Evolutionary conservation across 2,329 filamentous ascomycete genomes (phyloP).

Genomic region (Stachybotrys chlorohalonatus): DNA sequence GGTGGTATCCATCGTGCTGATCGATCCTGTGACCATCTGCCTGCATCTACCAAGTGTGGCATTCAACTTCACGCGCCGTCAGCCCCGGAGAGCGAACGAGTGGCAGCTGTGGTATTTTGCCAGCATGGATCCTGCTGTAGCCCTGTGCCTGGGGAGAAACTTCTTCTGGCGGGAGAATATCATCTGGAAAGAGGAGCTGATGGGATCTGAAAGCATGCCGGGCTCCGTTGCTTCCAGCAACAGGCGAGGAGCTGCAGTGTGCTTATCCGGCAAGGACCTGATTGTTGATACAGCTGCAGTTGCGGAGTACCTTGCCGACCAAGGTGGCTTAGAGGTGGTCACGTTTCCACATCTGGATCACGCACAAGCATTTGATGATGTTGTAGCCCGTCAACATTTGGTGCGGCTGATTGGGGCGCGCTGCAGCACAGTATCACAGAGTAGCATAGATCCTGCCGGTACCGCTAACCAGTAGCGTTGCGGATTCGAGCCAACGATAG

Average conservation of each 20-base stretch:
- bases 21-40: slow-evolving; percentile 57
- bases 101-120: slow-evolving; percentile 65
- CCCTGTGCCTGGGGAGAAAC: slow-evolving; percentile 52
- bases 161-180: slow-evolving; percentile 68
- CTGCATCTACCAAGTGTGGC: slow-evolving; percentile 62
- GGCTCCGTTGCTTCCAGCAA: slow-evolving; percentile 7
- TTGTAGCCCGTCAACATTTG: slow-evolving; percentile 15
- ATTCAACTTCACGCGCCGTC: slow-evolving; percentile 57
- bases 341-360: slow-evolving; percentile 56
- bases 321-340: slow-evolving; percentile 39
- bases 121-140: slow-evolving; percentile 56
- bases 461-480: background rate
- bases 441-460: slow-evolving; percentile 1
- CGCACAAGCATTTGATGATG: slow-evolving; percentile 49
- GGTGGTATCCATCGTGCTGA: slow-evolving; percentile 36
- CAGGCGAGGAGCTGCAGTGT: slow-evolving; percentile 41
- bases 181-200: slow-evolving; percentile 58
- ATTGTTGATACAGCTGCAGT: slow-evolving; percentile 55
- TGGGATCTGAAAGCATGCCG: slow-evolving; percentile 9
- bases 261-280: slow-evolving; percentile 50
- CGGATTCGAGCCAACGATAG: background rate
- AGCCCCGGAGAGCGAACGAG: slow-evolving; percentile 52
- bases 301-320: slow-evolving; percentile 40
- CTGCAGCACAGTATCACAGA: slow-evolving; percentile 8
- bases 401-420: slow-evolving; percentile 18